These are phyloP conservation scores for Blepharisma stoltei DNA, from an alignment of 73 alveolate genomes.

Conservation along the genomic window DNA sequence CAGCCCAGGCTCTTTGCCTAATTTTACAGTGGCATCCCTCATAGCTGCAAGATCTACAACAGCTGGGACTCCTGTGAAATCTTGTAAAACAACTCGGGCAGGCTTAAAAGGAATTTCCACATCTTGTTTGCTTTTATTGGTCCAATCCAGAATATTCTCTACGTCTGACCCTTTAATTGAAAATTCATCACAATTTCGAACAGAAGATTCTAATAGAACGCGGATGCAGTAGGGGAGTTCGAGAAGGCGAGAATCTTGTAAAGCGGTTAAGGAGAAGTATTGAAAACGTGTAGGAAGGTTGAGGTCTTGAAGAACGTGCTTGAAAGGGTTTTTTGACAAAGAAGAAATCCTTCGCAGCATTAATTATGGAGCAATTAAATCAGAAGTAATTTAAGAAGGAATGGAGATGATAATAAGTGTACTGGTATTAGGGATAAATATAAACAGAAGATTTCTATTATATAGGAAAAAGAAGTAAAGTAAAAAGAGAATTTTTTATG, in stretches of 20 bases:
- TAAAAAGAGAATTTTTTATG: too few species aligned
- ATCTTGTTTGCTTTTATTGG: slow-evolving; percentile 49
- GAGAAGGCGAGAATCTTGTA: slow-evolving; percentile 59
- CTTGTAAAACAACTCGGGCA: slow-evolving; percentile 87
- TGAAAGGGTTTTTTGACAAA: background rate
- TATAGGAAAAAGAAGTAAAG: too few species aligned
- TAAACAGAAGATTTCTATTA: too few species aligned
- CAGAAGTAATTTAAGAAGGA: too few species aligned
- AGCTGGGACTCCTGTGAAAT: slow-evolving; percentile 91
- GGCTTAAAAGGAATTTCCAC: slow-evolving; percentile 89
- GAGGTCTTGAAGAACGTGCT: background rate
- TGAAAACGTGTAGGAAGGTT: background rate
- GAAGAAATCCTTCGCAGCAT: background rate
- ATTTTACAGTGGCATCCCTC: slow-evolving; percentile 76
- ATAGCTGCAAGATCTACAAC: slow-evolving; percentile 90
- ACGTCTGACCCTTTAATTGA: slow-evolving; percentile 48
- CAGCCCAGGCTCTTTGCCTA: slow-evolving; percentile 77
- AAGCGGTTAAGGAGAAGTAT: slow-evolving; percentile 50
- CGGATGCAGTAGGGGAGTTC: slow-evolving; percentile 82
- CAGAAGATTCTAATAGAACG: slow-evolving; percentile 78
- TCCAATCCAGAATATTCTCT: slow-evolving; percentile 57
- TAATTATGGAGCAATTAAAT: background rate
- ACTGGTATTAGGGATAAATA: too few species aligned
- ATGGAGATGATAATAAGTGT: too few species aligned
- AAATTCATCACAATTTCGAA: slow-evolving; percentile 87